Base-by-base conservation (phyloP, 140 eudicot genomes). In the Oenanthe javanica region DNA sequence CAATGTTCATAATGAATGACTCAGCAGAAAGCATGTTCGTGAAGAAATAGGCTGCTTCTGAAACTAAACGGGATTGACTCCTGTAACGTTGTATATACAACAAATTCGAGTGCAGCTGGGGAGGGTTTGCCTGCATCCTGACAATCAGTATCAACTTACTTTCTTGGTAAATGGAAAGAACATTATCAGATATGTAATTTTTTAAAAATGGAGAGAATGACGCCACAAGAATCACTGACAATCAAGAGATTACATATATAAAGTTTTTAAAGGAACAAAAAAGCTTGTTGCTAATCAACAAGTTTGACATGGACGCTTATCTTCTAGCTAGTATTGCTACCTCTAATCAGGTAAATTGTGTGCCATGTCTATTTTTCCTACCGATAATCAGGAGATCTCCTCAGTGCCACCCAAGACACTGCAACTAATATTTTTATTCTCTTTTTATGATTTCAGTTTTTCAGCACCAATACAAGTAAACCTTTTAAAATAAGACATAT, bases 1-100 rank as follows among this genome's bases (percentile, higher is more conserved):
- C 91, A 9, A 91, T 83, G 51, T 92, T 86, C 72, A 81, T 42
- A 52, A 93, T 89, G 79, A 93, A 93, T 27, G 98, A 84, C 80
- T 84, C 94, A 4, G 90, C 97, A 61, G 97, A 93, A 42, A 93
- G 91, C 86, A 93, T 87, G 83, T 91, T 90, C 27, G 98, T 91
- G 88, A 93, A 91, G 70, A 84, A 86, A 83, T 93, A 93, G 70
- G 93, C 91, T 64, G 92, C 79, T 87, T 93, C 98, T 49, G 90
- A 88, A 75, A 86, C 89, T 81, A 93, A 79, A 57, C 93, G 82
- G 18, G 90, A 83, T 82, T 87, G 89, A 48, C 83, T 83, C 76
- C 98, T 90, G 73, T 81, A 93, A 59, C 93, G 87, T 82, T 91
- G 96, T 75, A 93, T 88, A 80, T 89, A 93, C 79, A 85, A 71